Percentiles rank a stretch among this genome's conserved stretches.
Evolutionary conservation across 169 alveolate genomes (phyloP).

Genomic region (Plasmodium gaboni): DNA sequence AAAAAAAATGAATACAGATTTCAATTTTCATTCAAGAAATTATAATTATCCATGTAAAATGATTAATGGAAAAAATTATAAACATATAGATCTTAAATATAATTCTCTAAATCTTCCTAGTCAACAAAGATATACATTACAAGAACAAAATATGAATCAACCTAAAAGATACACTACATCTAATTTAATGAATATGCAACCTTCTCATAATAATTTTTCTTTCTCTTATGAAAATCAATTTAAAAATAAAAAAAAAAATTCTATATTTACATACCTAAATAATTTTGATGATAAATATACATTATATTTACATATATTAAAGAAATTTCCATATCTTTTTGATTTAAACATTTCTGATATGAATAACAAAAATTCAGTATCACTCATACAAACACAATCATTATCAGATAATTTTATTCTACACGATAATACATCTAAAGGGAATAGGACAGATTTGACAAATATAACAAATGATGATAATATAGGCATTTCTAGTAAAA

Average conservation of each 20-base stretch:
- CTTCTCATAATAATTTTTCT: too few relatives aligned
- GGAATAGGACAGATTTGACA: neutral
- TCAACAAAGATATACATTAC: neutral
- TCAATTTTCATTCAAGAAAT: neutral
- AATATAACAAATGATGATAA: neutral
- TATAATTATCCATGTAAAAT: neutral
- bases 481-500: neutral
- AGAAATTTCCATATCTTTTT: slow-evolving; percentile 40
- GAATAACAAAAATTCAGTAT: neutral
- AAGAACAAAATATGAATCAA: neutral
- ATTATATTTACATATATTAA: slow-evolving; percentile 37
- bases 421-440: neutral
- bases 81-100: slow-evolving; percentile 10
- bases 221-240: slow-evolving; percentile 5
- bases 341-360: slow-evolving; percentile 41
- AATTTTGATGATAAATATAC: slow-evolving; percentile 41
- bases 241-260: slow-evolving; percentile 63
- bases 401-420: neutral
- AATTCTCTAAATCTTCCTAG: slow-evolving; percentile 21
- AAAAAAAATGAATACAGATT: neutral
- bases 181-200: neutral
- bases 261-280: slow-evolving; percentile 40
- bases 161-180: neutral
- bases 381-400: neutral
- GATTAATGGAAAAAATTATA: neutral